phyloP scores from a whole-genome alignment of 495 filamentous ascomycete species.

The Xylaria longipes region DNA sequence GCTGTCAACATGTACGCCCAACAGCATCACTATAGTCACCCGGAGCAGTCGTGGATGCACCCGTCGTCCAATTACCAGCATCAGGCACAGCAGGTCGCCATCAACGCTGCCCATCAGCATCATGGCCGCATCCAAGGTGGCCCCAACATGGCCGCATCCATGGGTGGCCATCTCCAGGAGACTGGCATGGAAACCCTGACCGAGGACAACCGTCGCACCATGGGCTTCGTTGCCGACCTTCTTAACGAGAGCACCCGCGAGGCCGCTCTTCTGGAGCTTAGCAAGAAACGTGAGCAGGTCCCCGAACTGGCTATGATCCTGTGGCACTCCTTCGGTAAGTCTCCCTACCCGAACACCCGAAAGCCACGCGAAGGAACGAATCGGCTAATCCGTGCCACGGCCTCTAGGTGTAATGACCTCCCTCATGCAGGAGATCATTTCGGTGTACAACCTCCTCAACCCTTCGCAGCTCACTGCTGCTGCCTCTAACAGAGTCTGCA shows the following conservation, averaged over 20 bases:
- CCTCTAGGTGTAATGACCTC: slow-evolving; percentile 93
- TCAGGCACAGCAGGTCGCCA: slow-evolving; percentile 67
- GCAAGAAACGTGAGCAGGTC: slow-evolving; percentile 98
- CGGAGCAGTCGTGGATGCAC: slow-evolving; percentile 81
- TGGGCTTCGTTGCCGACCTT: slow-evolving; percentile 92
- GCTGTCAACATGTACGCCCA: slow-evolving; percentile 61
- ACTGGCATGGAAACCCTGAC: slow-evolving; percentile 62
- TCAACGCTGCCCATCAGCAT: slow-evolving; percentile 61
- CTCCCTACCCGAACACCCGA: background rate
- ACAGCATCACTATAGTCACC: slow-evolving; percentile 76
- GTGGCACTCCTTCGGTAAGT: slow-evolving; percentile 97
- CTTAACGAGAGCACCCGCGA: slow-evolving; percentile 87
- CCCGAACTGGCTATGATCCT: slow-evolving; percentile 95
- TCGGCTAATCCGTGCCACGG: slow-evolving; percentile 22
- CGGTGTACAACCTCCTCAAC: slow-evolving; percentile 94
- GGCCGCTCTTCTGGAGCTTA: slow-evolving; percentile 90
- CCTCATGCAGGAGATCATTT: slow-evolving; percentile 97
- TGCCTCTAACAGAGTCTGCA: slow-evolving; percentile 96
- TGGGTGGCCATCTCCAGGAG: slow-evolving; percentile 63
- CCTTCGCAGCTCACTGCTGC: slow-evolving; percentile 96
- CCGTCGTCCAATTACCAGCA: slow-evolving; percentile 55
- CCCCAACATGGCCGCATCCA: slow-evolving; percentile 53
- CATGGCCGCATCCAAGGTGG: slow-evolving; percentile 76
- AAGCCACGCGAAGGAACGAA: background rate
- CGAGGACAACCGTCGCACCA: slow-evolving; percentile 90